phyloP scores from a whole-genome alignment of 2,329 filamentous ascomycete genomes.

The Verruconis gallopava region DNA sequence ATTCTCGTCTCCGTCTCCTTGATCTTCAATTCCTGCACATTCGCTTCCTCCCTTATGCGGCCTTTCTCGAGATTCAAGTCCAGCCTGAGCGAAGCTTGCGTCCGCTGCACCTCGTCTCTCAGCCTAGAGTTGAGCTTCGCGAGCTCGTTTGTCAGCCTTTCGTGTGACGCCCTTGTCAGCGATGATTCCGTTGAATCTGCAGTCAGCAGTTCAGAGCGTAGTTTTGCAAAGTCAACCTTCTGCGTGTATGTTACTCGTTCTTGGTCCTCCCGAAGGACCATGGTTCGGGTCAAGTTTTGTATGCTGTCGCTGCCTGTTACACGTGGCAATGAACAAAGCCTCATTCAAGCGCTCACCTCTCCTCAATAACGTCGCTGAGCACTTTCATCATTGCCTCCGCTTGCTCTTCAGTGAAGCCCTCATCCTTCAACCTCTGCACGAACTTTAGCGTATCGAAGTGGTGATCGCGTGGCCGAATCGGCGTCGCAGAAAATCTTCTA shows the following conservation, averaged over 20 bases:
- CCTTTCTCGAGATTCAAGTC: constrained; percentile 96
- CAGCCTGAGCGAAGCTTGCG: constrained; percentile 80
- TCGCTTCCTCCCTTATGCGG: constrained; percentile 88
- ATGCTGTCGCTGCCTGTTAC: constrained; percentile 43
- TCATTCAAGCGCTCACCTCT: constrained; percentile 45
- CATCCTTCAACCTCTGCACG: constrained; percentile 74
- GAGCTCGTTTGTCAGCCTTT: constrained; percentile 85
- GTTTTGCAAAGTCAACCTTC: constrained; percentile 96
- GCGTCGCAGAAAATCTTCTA: constrained; percentile 52
- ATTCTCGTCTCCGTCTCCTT: constrained; percentile 98
- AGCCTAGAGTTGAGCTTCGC: constrained; percentile 83
- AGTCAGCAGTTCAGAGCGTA: constrained; percentile 84
- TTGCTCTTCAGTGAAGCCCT: constrained; percentile 93
- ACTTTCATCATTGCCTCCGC: constrained; percentile 98
- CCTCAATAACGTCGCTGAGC: constrained; percentile 90
- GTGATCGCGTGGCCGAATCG: constrained; percentile 56
- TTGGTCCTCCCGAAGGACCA: constrained; percentile 92
- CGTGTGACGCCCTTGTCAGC: constrained; percentile 78
- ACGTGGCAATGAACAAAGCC: not conserved
- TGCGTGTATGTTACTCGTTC: constrained; percentile 66
- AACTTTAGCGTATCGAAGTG: constrained; percentile 98
- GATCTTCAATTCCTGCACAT: constrained; percentile 92
- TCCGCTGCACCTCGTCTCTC: constrained; percentile 85
- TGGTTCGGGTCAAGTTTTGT: constrained; percentile 91
- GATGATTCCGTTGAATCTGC: constrained; percentile 85